Base-by-base conservation (phyloP, 805 yeast species). In the Sungouiella thailandica region DNA sequence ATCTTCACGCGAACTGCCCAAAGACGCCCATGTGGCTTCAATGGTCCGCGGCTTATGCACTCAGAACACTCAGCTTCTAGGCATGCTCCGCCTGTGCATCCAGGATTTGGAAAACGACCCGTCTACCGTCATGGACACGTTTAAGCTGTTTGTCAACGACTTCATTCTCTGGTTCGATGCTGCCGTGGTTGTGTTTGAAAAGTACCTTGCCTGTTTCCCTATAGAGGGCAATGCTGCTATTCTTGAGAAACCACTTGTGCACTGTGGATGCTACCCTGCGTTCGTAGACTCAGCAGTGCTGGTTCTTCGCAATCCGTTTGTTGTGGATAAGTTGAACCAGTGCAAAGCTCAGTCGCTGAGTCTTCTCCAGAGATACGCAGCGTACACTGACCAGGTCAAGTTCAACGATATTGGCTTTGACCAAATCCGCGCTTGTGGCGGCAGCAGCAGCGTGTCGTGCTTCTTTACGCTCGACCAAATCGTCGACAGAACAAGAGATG, bases 11-110 rank as follows among this genome's bases (percentile, higher is more conserved):
- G 40, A 52, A 10, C 33, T 57, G 12, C 46, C 40, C 7, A 10
- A 30, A 3, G 40, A 51, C 19, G 51, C 60, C 25, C 32, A 22
- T 13, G 30, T 62, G 8, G 51, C 62, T 4, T 47, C 68, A 10
- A 41, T 65, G 13, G 53, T 60, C 5, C 47, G 72, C 29, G 72
- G 71, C 2, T 47, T 65, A 25, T 58, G 59, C 47, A 66, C 72
- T 23, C 59, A 57, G 36, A 65, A 65, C 46, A 35, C 52, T 18
- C 54, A 52, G 36, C 50, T 62, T 26, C 35, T 60, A 10, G 25
- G 47, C 8, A 17, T 51, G 2, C 31, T 58, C n/a, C 39, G 44
- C 23, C 35, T 8, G 14, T 37, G 45, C 23, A 19, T 45, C 15
- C 34, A 30, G 6, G 55, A 48, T 12, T 23, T 47, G 19, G 28